Conservation (phyloP, 257 asterid genomes). For the Gardenia jasminoides region DNA sequence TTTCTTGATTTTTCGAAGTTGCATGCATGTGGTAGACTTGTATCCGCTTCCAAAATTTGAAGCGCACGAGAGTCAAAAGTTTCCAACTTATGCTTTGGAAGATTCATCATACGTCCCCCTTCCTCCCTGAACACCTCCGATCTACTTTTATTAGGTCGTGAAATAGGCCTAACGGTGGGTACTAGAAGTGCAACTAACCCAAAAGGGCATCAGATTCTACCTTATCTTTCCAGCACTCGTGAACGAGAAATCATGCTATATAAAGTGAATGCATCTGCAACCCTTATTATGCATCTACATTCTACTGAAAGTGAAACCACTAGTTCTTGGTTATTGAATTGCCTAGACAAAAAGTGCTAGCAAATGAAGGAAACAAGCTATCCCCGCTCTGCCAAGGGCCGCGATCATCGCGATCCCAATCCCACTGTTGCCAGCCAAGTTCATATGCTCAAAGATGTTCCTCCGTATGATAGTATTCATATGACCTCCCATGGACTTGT, state of each 20-base stretch:
- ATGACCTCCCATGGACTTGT: conserved; percentile 6
- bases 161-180: not conserved
- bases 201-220: conserved; percentile 39
- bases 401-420: not conserved
- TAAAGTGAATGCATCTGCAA: conserved; percentile 21
- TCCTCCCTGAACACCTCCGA: too few relatives aligned
- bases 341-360: not conserved
- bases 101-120: not conserved
- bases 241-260: not conserved
- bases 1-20: not conserved
- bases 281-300: not conserved
- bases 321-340: not conserved
- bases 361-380: not conserved
- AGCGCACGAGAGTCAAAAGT: not conserved
- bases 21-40: not conserved
- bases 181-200: not conserved
- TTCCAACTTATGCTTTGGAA: not conserved
- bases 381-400: not conserved
- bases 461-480: not conserved
- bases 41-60: not conserved
- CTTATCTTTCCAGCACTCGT: conserved; percentile 1
- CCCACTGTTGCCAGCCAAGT: not conserved
- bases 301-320: too few relatives aligned
- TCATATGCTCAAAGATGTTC: conserved; percentile 5
- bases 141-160: not conserved